Evolutionary conservation across 805 yeast genomes (phyloP), one percentile per base, ranked within the genome.

Genomic region (Ogataea pignaliae): DNA sequence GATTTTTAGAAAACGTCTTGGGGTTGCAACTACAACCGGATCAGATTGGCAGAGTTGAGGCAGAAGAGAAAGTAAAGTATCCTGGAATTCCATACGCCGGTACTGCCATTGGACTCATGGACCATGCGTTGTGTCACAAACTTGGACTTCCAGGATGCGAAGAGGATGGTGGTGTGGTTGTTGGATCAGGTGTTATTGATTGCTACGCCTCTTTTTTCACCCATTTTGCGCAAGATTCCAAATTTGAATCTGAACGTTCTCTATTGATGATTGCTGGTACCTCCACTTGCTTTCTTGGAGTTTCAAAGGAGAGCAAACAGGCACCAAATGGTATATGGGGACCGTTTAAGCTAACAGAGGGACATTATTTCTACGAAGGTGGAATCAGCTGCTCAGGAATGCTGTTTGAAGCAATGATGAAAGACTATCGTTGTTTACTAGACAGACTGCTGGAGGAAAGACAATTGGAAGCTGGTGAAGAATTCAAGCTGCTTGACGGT

Each of bases 331-430:
- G 84, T 0, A 60, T 78, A 3, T 80, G 86, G 86, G 85, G 86
- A 0, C 85, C 85, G 0, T 79, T 73, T 52, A 51, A 62, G 2
- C 63, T 69, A 33, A 56, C 70, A 2, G 53, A 56, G 1, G 61
- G 47, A 4, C 45, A 54, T 16, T 49, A 53, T 17, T 65, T 78
- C 2, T 79, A 71, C 39, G 78, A 78, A 48, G 78, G 75, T 40
- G 86, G 86, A 0, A 76, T 74, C 44, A 75, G 83, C 3, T 77
- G 81, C 12, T 72, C 84, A 0, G 86, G 86, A 3, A 66, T 71
- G 41, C 60, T 79, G 7, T 64, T 75, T 26, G 79, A 76, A 46
- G 69, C 71, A 35, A 56, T 79, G 3, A 72, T 76, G 43, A 60
- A 65, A 10, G 63, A 71, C 1, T 76, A 72, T 46, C 70, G 70